Percentiles rank a stretch among this genome's conserved stretches.
Conservation (phyloP, 805 yeast genomes). For the Starmerella khaoyaiensis region DNA sequence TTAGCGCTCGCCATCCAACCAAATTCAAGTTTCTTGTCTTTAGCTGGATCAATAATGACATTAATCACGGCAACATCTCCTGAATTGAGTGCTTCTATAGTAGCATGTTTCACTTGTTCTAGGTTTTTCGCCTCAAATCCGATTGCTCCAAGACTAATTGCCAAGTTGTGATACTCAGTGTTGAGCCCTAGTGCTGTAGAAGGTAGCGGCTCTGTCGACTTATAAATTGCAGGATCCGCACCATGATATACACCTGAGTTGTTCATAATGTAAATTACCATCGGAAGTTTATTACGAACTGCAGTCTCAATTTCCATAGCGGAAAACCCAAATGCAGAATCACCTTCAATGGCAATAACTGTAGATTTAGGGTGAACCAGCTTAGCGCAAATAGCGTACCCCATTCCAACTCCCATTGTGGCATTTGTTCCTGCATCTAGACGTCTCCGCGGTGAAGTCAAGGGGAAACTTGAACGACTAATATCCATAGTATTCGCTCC, state of each 20-base stretch:
- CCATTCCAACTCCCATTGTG: slow-evolving; percentile 65
- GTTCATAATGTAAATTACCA: slow-evolving; percentile 53
- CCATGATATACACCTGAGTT: slow-evolving; percentile 67
- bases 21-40: slow-evolving; percentile 42
- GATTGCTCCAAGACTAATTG: slow-evolving; percentile 42
- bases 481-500: slow-evolving; percentile 74
- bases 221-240: slow-evolving; percentile 28
- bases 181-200: slow-evolving; percentile 47
- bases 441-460: slow-evolving; percentile 39
- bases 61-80: slow-evolving; percentile 39
- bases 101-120: slow-evolving; percentile 30
- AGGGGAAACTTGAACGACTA: slow-evolving; percentile 48
- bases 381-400: slow-evolving; percentile 55
- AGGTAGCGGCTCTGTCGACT: slow-evolving; percentile 31
- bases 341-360: slow-evolving; percentile 56
- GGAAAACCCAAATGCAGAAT: slow-evolving; percentile 66
- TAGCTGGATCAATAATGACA: slow-evolving; percentile 49
- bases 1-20: slow-evolving; percentile 53
- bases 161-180: slow-evolving; percentile 46
- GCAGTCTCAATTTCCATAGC: slow-evolving; percentile 65
- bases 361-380: slow-evolving; percentile 32
- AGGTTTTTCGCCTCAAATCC: slow-evolving; percentile 39
- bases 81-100: slow-evolving; percentile 29
- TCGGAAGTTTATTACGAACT: slow-evolving; percentile 40
- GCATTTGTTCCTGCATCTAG: slow-evolving; percentile 67